Conservation (phyloP, 768 basidiomycete species). For the Mycena vitilis region DNA sequence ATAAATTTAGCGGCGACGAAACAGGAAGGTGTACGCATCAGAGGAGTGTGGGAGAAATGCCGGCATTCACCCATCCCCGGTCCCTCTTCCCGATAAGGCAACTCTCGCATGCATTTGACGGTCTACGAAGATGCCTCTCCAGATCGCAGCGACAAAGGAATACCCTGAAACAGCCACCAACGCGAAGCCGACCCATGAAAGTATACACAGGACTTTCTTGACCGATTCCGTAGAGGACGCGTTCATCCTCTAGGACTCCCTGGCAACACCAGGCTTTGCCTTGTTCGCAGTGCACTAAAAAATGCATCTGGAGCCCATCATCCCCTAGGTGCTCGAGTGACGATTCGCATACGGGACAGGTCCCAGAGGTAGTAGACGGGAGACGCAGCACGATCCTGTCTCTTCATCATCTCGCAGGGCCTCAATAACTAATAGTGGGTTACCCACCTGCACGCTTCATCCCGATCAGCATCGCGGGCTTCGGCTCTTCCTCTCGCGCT, state of each 20-base stretch:
- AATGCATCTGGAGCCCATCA: neutral
- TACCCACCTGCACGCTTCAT: too few relatives aligned
- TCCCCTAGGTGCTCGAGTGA: neutral
- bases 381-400: neutral
- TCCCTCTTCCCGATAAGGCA: neutral
- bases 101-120: neutral
- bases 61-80: neutral
- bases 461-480: neutral
- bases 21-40: neutral
- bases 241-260: neutral
- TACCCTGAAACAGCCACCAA: neutral
- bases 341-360: neutral
- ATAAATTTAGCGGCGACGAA: neutral
- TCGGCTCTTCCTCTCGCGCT: neutral
- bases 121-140: neutral
- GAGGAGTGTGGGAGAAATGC: neutral
- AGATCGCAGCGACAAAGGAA: neutral
- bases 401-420: neutral
- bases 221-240: too few relatives aligned
- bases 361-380: neutral
- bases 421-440: too few relatives aligned
- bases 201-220: neutral
- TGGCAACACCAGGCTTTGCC: neutral
- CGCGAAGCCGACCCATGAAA: neutral
- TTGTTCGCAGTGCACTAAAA: neutral